A percentile compares a stretch with the other conserved stretches of the same genome.
Evolutionary conservation across 2,329 filamentous ascomycete species (phyloP).

Genomic region (Phaeosphaeriaceae sp.): DNA sequence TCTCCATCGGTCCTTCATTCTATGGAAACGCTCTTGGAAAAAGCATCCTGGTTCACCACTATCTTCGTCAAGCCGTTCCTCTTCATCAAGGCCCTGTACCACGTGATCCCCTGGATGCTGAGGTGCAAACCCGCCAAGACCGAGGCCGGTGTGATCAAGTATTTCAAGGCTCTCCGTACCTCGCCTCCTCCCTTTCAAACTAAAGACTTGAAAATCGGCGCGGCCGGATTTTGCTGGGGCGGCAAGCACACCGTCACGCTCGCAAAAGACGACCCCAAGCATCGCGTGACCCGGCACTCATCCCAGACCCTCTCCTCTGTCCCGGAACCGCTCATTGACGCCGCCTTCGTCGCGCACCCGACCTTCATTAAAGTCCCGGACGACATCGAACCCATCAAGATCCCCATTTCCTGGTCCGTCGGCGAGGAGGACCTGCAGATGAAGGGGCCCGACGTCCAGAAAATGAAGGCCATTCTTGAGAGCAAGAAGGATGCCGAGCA

Average conservation of each 20-base stretch:
- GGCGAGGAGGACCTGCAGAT: not conserved
- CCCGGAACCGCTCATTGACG: slow-evolving; percentile 1
- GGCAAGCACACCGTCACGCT: slow-evolving; percentile 1
- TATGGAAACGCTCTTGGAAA: not conserved
- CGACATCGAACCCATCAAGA: not conserved
- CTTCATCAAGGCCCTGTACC: not conserved
- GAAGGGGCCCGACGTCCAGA: not conserved
- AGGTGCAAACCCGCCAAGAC: not conserved
- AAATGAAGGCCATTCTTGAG: not conserved
- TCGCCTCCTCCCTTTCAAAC: not conserved
- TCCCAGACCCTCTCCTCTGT: not conserved
- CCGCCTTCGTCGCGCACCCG: not conserved
- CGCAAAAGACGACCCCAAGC: not conserved
- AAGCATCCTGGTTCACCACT: not conserved
- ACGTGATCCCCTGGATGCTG: not conserved
- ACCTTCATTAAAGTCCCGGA: slow-evolving; percentile 1
- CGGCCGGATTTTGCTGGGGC: not conserved
- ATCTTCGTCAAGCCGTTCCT: not conserved
- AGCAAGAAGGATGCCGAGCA: not conserved
- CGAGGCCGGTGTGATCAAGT: not conserved
- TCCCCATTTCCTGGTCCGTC: slow-evolving; percentile 1
- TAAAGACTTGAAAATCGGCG: not conserved
- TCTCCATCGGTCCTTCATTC: not conserved
- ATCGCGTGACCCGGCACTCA: slow-evolving; percentile 1
- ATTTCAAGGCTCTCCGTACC: slow-evolving; percentile 1